A percentile compares a stretch with the other conserved stretches of the same genome.
These are phyloP conservation scores for Sclerotinia spermophila DNA, from an alignment of 2,329 filamentous ascomycete genomes.

Conservation along the genomic window DNA sequence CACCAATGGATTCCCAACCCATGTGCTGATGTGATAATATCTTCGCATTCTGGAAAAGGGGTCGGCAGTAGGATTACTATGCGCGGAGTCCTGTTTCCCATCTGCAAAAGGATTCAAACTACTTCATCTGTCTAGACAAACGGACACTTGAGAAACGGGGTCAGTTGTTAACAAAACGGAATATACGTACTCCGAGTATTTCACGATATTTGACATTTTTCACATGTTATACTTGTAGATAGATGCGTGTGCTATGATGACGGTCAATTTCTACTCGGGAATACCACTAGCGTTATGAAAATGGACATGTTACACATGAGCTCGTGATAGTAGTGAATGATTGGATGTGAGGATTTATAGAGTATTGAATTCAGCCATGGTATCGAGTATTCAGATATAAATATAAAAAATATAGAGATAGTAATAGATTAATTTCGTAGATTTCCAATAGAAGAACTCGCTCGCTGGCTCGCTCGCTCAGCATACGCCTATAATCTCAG, in stretches of 20 bases:
- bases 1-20: too few relatives aligned
- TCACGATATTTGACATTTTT: too few relatives aligned
- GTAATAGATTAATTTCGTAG: not conserved
- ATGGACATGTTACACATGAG: not conserved
- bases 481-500: not conserved
- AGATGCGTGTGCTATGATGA: not conserved
- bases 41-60: too few relatives aligned
- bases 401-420: not conserved
- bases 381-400: not conserved
- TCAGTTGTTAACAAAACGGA: not conserved
- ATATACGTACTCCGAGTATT: not conserved
- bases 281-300: not conserved
- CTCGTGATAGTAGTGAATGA: not conserved
- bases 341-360: not conserved
- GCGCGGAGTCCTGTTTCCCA: too few relatives aligned
- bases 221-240: not conserved
- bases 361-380: not conserved
- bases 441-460: not conserved
- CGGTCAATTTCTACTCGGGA: not conserved
- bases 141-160: not conserved
- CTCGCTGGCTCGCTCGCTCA: not conserved
- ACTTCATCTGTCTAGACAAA: not conserved
- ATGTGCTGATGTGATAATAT: too few relatives aligned
- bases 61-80: too few relatives aligned
- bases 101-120: not conserved